These are phyloP conservation scores for Stevia rebaudiana DNA, from an alignment of 140 eudicot genomes.

Conservation along the genomic window DNA sequence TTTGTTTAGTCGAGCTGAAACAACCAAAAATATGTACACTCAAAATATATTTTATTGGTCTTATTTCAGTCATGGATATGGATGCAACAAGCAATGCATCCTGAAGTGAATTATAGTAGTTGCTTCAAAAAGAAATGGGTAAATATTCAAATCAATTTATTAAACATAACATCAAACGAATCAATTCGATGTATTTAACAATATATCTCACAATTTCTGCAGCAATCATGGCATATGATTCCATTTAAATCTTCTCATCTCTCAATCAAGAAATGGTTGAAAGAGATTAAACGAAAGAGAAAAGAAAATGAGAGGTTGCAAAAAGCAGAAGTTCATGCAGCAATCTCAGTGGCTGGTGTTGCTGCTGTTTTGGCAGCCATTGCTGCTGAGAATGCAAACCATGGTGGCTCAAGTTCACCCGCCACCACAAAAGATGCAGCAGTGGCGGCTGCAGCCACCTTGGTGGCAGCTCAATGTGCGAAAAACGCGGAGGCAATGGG, in stretches of 20 bases:
- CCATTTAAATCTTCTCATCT: conserved; percentile 48
- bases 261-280: conserved; percentile 80
- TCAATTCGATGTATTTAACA: neutral
- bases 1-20: neutral
- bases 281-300: conserved; percentile 67
- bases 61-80: conserved; percentile 86
- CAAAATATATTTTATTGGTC: neutral
- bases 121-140: conserved; percentile 81
- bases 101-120: conserved; percentile 76
- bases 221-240: conserved; percentile 62
- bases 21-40: neutral
- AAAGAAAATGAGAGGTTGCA: conserved; percentile 79
- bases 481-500: conserved; percentile 84
- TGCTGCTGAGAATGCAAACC: conserved; percentile 56
- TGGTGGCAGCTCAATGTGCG: conserved; percentile 93
- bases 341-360: conserved; percentile 83
- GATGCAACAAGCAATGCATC: conserved; percentile 99
- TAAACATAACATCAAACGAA: neutral
- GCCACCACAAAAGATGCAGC: conserved; percentile 49
- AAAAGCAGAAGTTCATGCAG: conserved; percentile 91
- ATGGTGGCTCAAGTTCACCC: conserved; percentile 15
- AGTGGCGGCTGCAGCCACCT: conserved; percentile 75
- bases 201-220: conserved; percentile 15
- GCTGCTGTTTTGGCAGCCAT: conserved; percentile 95
- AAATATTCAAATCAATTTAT: neutral